phyloP scores from a whole-genome alignment of 2,329 filamentous ascomycete species.

The Pestalotiopsis sp. region DNA sequence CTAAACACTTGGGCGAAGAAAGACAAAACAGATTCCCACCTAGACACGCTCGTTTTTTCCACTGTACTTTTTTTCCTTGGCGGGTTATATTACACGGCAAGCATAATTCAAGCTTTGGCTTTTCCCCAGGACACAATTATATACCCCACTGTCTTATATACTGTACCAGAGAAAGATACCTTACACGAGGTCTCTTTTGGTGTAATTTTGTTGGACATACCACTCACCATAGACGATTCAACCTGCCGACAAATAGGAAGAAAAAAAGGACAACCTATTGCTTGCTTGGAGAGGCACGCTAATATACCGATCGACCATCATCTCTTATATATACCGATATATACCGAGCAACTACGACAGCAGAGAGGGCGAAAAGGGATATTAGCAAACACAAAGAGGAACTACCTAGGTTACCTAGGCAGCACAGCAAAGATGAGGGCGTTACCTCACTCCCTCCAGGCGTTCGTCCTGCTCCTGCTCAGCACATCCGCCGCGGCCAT shows the following conservation, averaged over 20 bases:
- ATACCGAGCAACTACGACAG: not conserved
- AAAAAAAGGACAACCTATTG: not conserved
- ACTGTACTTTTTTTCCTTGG: not conserved
- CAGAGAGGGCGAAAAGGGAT: not conserved
- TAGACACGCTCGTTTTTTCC: not conserved
- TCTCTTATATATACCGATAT: not conserved
- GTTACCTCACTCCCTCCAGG: not conserved
- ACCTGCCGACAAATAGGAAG: not conserved
- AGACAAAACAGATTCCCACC: not conserved
- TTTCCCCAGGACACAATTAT: not conserved
- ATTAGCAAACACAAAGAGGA: not conserved
- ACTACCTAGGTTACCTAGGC: not conserved
- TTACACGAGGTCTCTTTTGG: not conserved
- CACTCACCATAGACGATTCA: not conserved
- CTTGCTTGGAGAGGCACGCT: not conserved
- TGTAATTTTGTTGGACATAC: not conserved
- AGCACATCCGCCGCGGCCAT: constrained; percentile 26
- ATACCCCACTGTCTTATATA: not conserved
- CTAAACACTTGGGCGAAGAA: not conserved
- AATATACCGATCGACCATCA: not conserved
- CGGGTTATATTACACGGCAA: not conserved
- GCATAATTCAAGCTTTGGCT: not conserved
- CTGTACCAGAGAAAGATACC: not conserved
- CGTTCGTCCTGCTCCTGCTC: constrained; percentile 31
- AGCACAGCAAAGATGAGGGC: not conserved